Base-by-base conservation (phyloP, 805 yeast genomes). In the Zygosaccharomyces pseudorouxii region DNA sequence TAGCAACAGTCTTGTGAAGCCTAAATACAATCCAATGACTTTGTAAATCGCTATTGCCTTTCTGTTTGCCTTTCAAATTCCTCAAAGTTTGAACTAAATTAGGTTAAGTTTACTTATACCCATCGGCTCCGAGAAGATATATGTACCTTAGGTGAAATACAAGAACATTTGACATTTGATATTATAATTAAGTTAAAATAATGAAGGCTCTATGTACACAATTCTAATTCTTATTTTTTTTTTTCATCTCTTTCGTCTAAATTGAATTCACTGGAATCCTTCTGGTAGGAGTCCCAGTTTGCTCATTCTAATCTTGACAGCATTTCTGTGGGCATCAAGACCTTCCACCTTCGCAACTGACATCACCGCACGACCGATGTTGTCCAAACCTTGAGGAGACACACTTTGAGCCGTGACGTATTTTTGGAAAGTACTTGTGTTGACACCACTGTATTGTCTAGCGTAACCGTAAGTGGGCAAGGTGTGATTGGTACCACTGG, bases 401-500 rank as follows among this genome's bases (percentile, higher is more conserved):
- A 93, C 88, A 62, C 84, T 88, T 73, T 93, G 99, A 25, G 96
- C 79, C 9, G 99, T 93, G 62, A 93, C 85, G 71, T 86, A 89
- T 71, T 93, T 93, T 70, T 87, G 95, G 81, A 88, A 93, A 0
- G 97, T 89, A 44, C 89, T 83, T 20, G 98, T 93, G 73, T 93
- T 93, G 48, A 90, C 97, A 53, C 99, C 99, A 56, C 95, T 84
- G 72, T 93, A 93, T 79, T 89, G 95, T 72, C 89, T 84, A 38
- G 99, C 98, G 64, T 92, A 93, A 44, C 99, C 99, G 64, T 93
- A 93, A 0, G 99, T 93, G 50, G 99, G 99, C 60, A 93, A 77
- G 0, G 99, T 93, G 72, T 93, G 99, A 76, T 93, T 93, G 4
- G 99, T 93, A 67, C 99, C 99, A 52, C 90, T 80, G 0, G 97